Evolutionary conservation across 176 grass and related monocot species (phyloP).

Genomic region (Sorghum bicolor): DNA sequence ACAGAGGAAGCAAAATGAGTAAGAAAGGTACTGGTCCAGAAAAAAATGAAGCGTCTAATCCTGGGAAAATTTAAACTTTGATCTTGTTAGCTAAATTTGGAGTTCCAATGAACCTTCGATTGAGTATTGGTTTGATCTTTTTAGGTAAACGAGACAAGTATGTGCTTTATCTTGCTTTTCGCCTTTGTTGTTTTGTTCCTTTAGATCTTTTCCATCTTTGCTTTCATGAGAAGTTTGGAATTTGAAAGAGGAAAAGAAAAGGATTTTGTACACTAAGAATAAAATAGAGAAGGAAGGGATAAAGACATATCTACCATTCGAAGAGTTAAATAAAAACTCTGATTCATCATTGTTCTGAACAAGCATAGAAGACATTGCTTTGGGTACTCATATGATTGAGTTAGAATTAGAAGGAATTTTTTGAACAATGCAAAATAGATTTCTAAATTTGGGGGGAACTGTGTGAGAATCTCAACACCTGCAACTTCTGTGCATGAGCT

Average conservation of each 20-base stretch:
- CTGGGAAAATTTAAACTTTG: not conserved
- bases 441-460: constrained; percentile 25
- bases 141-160: constrained; percentile 28
- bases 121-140: not conserved
- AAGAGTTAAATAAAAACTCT: not conserved
- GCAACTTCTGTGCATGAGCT: constrained; percentile 18
- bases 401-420: constrained; percentile 27
- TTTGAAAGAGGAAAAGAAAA: constrained; percentile 8
- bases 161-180: not conserved
- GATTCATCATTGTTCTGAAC: not conserved
- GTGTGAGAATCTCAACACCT: constrained; percentile 21
- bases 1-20: not conserved
- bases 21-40: not conserved
- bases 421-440: constrained; percentile 20
- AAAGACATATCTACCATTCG: not conserved
- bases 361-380: not conserved
- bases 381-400: not conserved
- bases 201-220: constrained; percentile 37
- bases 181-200: constrained; percentile 14
- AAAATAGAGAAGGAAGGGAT: constrained; percentile 22
- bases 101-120: not conserved
- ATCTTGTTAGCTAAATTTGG: not conserved
- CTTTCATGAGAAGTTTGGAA: constrained; percentile 43
- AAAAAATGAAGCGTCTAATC: not conserved
- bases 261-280: not conserved